These are phyloP conservation scores for Metschnikowia drakensbergensis DNA, from an alignment of 805 yeast genomes.

Conservation along the genomic window DNA sequence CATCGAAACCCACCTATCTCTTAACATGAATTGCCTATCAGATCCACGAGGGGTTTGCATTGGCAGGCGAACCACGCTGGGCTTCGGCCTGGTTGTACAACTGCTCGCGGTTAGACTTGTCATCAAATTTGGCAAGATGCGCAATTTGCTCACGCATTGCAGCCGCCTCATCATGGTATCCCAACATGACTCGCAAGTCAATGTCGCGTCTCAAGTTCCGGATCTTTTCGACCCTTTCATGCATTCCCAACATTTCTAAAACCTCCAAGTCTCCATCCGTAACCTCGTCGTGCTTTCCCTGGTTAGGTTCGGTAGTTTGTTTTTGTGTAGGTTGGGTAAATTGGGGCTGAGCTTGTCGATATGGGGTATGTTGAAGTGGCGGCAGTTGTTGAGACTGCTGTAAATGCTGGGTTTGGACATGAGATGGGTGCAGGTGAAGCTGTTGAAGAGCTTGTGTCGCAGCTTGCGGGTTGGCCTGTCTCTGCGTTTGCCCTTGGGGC, in stretches of 20 bases:
- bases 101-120: conserved; percentile 8
- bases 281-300: not conserved
- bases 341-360: conserved; percentile 6
- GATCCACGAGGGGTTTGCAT: conserved; percentile 20
- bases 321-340: not conserved
- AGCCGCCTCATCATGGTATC: conserved; percentile 2
- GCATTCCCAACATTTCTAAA: conserved; percentile 1
- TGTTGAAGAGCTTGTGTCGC: conserved; percentile 10
- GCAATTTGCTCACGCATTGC: conserved; percentile 8
- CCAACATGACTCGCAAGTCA: not conserved
- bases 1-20: too few relatives aligned
- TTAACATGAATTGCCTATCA: conserved; percentile 4
- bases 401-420: conserved; percentile 11
- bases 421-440: conserved; percentile 10
- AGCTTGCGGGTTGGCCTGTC: conserved; percentile 3
- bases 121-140: conserved; percentile 3
- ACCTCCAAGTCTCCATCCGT: conserved; percentile 1
- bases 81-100: conserved; percentile 11
- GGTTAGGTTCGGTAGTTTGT: not conserved
- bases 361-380: conserved; percentile 13
- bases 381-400: conserved; percentile 7
- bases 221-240: conserved; percentile 1
- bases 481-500: not conserved
- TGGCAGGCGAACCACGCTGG: conserved; percentile 12
- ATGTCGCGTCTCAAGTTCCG: not conserved